phyloP scores from a whole-genome alignment of 2,329 filamentous ascomycete genomes.

The Hymenoscyphus occultus region DNA sequence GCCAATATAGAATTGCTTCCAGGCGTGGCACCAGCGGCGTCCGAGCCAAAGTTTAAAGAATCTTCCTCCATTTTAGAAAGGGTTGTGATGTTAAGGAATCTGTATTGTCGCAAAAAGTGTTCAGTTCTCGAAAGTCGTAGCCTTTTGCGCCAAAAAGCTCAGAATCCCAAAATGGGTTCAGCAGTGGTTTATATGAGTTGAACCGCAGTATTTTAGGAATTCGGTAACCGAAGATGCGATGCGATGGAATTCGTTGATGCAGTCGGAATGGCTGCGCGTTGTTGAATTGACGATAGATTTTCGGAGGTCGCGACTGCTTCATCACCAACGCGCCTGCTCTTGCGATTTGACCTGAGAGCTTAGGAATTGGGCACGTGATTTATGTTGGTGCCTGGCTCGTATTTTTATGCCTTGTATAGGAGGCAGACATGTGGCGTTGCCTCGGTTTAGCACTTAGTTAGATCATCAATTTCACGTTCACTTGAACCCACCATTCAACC shows the following conservation, averaged over 20 bases:
- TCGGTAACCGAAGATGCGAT: not conserved
- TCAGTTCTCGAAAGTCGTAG: slow-evolving; percentile 11
- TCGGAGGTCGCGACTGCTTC: slow-evolving; percentile 21
- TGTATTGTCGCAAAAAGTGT: slow-evolving; percentile 34
- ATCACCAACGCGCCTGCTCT: slow-evolving; percentile 10
- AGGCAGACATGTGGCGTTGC: slow-evolving; percentile 15
- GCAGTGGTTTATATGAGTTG: slow-evolving; percentile 16
- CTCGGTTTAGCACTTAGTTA: slow-evolving; percentile 15
- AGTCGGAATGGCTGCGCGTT: slow-evolving; percentile 21
- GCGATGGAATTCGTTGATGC: slow-evolving; percentile 18
- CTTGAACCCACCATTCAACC: slow-evolving; percentile 11
- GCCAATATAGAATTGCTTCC: slow-evolving; percentile 54
- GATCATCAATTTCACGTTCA: slow-evolving; percentile 8
- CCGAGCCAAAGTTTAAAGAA: slow-evolving; percentile 55
- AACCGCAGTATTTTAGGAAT: not conserved
- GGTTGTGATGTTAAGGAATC: slow-evolving; percentile 21
- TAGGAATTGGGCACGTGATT: not conserved
- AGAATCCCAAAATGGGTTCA: slow-evolving; percentile 19
- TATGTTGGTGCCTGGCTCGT: not conserved
- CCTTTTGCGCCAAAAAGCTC: slow-evolving; percentile 18
- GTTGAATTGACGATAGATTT: slow-evolving; percentile 21
- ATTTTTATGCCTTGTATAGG: not conserved
- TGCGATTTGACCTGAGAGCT: not conserved
- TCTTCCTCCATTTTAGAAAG: slow-evolving; percentile 55
- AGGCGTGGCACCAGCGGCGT: slow-evolving; percentile 54